phyloP scores from a whole-genome alignment of 2,329 filamentous ascomycete genomes.

The Venturia effusa region DNA sequence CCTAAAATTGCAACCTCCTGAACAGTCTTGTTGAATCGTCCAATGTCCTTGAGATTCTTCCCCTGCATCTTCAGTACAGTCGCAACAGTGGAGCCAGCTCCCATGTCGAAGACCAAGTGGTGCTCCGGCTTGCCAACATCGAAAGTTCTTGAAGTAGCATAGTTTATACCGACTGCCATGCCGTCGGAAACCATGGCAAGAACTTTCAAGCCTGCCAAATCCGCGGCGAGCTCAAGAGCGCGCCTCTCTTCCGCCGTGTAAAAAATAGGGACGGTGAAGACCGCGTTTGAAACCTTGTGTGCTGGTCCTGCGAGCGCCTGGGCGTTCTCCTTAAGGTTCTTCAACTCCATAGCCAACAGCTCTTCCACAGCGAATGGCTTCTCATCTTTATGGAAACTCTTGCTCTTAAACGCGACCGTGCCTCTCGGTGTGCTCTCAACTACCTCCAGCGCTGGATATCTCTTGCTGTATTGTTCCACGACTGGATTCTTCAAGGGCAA shows the following conservation, averaged over 20 bases:
- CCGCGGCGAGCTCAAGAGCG: constrained; percentile 71
- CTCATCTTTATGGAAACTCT: constrained; percentile 56
- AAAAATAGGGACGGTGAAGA: constrained; percentile 83
- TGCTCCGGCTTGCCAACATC: constrained; percentile 80
- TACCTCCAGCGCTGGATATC: constrained; percentile 70
- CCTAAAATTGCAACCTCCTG: constrained; percentile 90
- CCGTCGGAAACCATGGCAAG: constrained; percentile 81
- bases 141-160: constrained; percentile 83
- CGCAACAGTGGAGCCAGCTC: constrained; percentile 85
- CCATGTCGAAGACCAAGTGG: constrained; percentile 95
- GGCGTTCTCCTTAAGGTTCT: constrained; percentile 82
- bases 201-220: constrained; percentile 78
- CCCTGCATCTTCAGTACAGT: constrained; percentile 85
- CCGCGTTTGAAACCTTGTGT: constrained; percentile 63
- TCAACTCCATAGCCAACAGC: constrained; percentile 88
- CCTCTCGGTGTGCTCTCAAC: constrained; percentile 44
- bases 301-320: constrained; percentile 70
- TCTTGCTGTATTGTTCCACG: constrained; percentile 50
- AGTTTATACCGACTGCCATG: constrained; percentile 86
- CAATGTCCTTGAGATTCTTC: constrained; percentile 78
- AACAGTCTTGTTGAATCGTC: constrained; percentile 90
- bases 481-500: constrained; percentile 35
- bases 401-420: constrained; percentile 75
- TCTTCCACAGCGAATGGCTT: constrained; percentile 70
- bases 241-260: constrained; percentile 86